Evolutionary conservation across 2,329 filamentous ascomycete genomes (phyloP).

Genomic region (Alternaria conjuncta): DNA sequence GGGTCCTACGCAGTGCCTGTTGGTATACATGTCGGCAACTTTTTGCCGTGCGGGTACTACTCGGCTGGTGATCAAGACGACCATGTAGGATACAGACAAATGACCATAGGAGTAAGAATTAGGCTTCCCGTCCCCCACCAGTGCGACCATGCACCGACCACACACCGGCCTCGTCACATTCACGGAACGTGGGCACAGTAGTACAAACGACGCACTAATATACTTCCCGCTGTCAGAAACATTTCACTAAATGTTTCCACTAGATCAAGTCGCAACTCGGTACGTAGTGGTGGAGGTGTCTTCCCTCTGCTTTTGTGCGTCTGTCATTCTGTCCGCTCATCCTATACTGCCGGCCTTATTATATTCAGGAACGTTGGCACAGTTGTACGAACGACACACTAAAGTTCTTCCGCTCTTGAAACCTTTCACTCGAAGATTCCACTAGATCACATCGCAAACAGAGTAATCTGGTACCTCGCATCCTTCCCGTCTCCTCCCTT

Average conservation of each 20-base stretch:
- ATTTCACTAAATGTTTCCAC: not conserved
- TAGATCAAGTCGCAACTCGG: not conserved
- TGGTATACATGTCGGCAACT: not conserved
- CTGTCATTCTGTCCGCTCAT: rapidly evolving
- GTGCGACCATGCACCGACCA: not conserved
- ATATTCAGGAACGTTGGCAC: not conserved
- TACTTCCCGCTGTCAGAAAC: not conserved
- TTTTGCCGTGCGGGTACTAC: not conserved
- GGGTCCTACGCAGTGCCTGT: not conserved
- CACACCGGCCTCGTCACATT: not conserved
- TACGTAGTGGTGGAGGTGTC: not conserved
- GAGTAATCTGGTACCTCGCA: no score
- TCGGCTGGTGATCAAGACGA: not conserved
- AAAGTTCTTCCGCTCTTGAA: not conserved
- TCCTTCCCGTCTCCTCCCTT: no score
- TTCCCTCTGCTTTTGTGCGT: not conserved
- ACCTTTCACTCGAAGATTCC: not conserved
- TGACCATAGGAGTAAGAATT: no score
- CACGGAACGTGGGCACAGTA: not conserved
- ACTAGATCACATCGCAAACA: not conserved
- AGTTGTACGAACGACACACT: not conserved
- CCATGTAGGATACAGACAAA: no score
- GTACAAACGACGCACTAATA: not conserved
- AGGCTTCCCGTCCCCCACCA: no score
- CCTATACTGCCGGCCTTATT: not conserved